Conservation (phyloP, 202 grass and related monocot genomes). For the Zizania palustris region DNA sequence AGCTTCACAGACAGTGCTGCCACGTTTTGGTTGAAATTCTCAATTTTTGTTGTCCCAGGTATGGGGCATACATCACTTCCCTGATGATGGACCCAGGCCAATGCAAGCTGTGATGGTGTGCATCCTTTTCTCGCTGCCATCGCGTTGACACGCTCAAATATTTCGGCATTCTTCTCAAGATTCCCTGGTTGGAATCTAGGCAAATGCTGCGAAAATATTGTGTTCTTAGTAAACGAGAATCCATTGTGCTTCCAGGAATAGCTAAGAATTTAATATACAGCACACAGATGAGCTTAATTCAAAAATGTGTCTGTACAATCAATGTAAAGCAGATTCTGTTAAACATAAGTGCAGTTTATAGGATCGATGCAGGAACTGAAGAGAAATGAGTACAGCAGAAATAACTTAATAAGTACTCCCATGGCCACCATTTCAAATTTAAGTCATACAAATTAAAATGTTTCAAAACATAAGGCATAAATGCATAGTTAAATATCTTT, state of each 20-base stretch:
- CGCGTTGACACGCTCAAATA: slow-evolving; percentile 60
- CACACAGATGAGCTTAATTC: not conserved
- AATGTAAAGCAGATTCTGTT: no score
- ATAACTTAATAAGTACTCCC: not conserved
- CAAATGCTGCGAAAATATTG: slow-evolving; percentile 35
- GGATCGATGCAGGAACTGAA: not conserved
- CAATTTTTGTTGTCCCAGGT: slow-evolving; percentile 73
- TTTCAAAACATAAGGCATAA: not conserved
- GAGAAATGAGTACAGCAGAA: not conserved
- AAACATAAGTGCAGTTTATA: no score
- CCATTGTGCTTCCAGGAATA: not conserved
- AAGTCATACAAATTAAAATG: not conserved
- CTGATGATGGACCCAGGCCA: slow-evolving; percentile 71
- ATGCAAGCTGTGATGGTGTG: slow-evolving; percentile 66
- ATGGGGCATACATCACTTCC: slow-evolving; percentile 74
- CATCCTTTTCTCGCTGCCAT: slow-evolving; percentile 76
- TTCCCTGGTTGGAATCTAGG: slow-evolving; percentile 69
- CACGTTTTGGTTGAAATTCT: slow-evolving; percentile 75
- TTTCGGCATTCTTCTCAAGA: slow-evolving; percentile 49
- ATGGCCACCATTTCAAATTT: not conserved
- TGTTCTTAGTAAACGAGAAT: not conserved
- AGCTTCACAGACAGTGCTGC: slow-evolving; percentile 58
- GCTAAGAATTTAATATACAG: not conserved
- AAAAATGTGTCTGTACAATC: not conserved
- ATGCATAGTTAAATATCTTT: not conserved